Evolutionary conservation across 1,284 basidiomycete genomes (phyloP).

Genomic region (Cryptococcus neoformans): DNA sequence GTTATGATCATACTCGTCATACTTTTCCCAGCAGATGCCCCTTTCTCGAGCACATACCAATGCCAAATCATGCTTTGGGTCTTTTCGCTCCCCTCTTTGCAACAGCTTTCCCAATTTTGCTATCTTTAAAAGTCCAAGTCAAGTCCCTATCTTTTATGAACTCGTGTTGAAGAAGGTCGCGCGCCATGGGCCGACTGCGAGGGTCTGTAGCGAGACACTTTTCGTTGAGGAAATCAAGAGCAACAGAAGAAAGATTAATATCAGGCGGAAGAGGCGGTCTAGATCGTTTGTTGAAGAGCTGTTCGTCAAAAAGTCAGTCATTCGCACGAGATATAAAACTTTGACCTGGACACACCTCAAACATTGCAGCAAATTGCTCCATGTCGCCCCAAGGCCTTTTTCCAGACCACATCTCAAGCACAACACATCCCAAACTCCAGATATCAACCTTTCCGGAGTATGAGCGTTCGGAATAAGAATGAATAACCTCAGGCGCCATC

Average conservation of each 20-base stretch:
- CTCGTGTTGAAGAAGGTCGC: slow-evolving; percentile 74
- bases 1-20: neutral
- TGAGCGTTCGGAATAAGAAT: slow-evolving; percentile 60
- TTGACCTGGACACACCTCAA: slow-evolving; percentile 61
- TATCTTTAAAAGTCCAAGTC: slow-evolving; percentile 64
- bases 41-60: neutral
- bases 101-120: slow-evolving; percentile 45
- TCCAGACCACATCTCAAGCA: slow-evolving; percentile 98
- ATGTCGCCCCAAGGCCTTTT: slow-evolving; percentile 88
- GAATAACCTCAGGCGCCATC: slow-evolving; percentile 97
- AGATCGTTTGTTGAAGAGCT: slow-evolving; percentile 58
- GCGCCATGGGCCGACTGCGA: slow-evolving; percentile 76
- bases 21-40: neutral
- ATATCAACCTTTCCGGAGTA: slow-evolving; percentile 98
- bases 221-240: slow-evolving; percentile 79
- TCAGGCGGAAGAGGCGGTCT: slow-evolving; percentile 85
- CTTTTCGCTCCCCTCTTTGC: slow-evolving; percentile 22
- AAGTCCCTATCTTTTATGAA: slow-evolving; percentile 70
- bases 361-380: slow-evolving; percentile 88
- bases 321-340: neutral
- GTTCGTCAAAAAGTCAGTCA: neutral
- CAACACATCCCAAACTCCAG: slow-evolving; percentile 96
- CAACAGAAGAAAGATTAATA: slow-evolving; percentile 68
- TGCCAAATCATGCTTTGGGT: neutral
- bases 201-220: slow-evolving; percentile 92